phyloP scores from a whole-genome alignment of 176 grass and related monocot genomes.

The Guadua angustifolia region DNA sequence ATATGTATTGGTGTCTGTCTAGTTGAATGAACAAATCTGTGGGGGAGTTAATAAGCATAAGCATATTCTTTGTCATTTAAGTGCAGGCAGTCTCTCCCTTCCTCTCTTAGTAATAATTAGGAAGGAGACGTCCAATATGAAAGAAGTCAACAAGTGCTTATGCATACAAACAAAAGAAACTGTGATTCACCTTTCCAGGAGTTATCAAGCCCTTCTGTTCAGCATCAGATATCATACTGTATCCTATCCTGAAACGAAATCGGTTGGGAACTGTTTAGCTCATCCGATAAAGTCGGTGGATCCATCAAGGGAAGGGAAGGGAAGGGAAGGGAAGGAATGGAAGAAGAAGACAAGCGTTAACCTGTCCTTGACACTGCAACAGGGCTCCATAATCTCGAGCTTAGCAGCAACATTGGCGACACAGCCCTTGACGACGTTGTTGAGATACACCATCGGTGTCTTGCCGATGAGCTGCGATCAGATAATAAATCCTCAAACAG shows the following conservation, averaged over 20 bases:
- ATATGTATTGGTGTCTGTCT: neutral
- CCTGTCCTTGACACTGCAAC: conserved; percentile 99
- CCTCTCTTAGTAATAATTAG: neutral
- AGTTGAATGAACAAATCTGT: neutral
- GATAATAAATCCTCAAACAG: conserved; percentile 16
- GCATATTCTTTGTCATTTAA: neutral
- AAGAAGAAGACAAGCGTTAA: neutral
- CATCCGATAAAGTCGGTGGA: neutral
- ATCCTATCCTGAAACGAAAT: conserved; percentile 76
- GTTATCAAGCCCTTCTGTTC: conserved; percentile 81
- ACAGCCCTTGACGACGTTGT: conserved; percentile 80
- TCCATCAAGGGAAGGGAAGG: neutral
- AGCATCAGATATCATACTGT: conserved; percentile 90
- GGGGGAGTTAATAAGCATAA: neutral
- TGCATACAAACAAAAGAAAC: neutral
- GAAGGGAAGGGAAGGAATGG: neutral
- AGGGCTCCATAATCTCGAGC: conserved; percentile 99
- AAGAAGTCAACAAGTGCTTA: neutral
- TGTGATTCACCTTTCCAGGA: conserved; percentile 72
- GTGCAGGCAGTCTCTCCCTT: neutral
- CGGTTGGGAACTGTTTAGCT: neutral
- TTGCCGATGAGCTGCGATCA: conserved; percentile 87
- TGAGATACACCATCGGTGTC: conserved; percentile 96
- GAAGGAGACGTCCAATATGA: neutral
- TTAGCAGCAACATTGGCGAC: conserved; percentile 85